phyloP scores from a whole-genome alignment of 169 alveolate genomes.

The Eimeria necatrix region DNA sequence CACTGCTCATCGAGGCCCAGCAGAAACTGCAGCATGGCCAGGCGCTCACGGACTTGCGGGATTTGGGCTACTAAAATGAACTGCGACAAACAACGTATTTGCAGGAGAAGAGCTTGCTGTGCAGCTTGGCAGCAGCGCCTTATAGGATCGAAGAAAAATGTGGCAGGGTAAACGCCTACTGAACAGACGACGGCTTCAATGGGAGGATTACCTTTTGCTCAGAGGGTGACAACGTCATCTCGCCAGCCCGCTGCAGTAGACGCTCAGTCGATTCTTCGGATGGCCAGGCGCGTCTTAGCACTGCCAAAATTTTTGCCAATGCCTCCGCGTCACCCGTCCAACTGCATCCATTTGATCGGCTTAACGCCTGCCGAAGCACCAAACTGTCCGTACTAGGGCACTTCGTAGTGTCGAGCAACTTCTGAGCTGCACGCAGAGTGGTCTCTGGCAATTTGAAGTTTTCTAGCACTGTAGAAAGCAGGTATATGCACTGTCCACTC shows the following conservation, averaged over 20 bases:
- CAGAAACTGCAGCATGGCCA: conserved; percentile 21
- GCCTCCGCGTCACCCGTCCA: conserved; percentile 30
- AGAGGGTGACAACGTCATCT: not conserved
- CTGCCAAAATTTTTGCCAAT: not conserved
- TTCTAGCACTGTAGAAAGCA: not conserved
- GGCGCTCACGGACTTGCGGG: conserved; percentile 52
- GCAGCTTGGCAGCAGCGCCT: too few species aligned
- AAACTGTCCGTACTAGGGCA: not conserved
- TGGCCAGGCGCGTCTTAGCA: conserved; percentile 63
- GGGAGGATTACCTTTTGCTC: conserved; percentile 50
- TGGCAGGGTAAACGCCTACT: too few species aligned
- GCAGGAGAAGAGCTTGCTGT: not conserved
- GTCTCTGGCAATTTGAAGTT: conserved; percentile 18
- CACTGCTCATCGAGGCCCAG: conserved; percentile 42
- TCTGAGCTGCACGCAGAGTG: not conserved
- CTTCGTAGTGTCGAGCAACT: not conserved
- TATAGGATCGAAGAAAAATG: too few species aligned
- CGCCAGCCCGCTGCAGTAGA: conserved; percentile 19
- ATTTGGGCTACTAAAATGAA: conserved; percentile 11
- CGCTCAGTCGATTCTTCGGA: conserved; percentile 63
- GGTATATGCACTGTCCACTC: conserved; percentile 15
- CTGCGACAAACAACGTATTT: conserved; percentile 7
- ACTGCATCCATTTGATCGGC: conserved; percentile 31
- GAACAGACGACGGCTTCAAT: not conserved
- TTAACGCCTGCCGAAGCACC: not conserved